These are phyloP conservation scores for Yamagishiella unicocca DNA, from an alignment of 139 green algal species.

Conservation along the genomic window DNA sequence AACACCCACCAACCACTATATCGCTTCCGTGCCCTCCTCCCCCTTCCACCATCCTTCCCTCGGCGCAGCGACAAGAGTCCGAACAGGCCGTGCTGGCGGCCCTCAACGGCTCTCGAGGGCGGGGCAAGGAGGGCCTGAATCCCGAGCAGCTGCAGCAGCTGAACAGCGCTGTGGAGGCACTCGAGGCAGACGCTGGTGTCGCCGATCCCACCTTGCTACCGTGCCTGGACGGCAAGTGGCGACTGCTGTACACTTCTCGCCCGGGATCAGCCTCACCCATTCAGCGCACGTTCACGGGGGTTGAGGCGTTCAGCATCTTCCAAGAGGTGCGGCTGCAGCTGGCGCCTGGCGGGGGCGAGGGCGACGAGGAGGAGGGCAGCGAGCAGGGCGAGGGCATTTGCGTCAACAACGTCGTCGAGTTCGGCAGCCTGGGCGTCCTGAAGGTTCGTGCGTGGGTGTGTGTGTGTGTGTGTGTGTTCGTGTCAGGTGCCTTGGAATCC, in stretches of 20 bases:
- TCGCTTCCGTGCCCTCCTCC: neutral
- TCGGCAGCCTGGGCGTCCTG: slow-evolving; percentile 76
- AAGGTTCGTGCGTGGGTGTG: slow-evolving; percentile 42
- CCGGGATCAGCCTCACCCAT: slow-evolving; percentile 88
- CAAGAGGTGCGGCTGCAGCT: slow-evolving; percentile 75
- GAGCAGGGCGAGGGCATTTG: slow-evolving; percentile 48
- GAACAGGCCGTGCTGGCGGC: slow-evolving; percentile 33
- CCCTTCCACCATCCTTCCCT: neutral
- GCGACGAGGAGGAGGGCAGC: slow-evolving; percentile 35
- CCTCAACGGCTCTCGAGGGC: slow-evolving; percentile 59
- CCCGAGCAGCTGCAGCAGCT: slow-evolving; percentile 63
- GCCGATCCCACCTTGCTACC: slow-evolving; percentile 63
- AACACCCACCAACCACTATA: no score
- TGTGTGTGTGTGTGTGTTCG: no score
- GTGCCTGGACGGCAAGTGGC: slow-evolving; percentile 80
- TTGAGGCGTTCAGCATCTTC: slow-evolving; percentile 90
- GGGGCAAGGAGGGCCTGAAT: slow-evolving; percentile 75
- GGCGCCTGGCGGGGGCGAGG: neutral
- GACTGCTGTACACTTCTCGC: slow-evolving; percentile 87
- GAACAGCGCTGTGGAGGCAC: slow-evolving; percentile 67
- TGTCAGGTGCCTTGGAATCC: no score
- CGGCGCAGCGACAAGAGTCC: neutral
- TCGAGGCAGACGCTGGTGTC: slow-evolving; percentile 67
- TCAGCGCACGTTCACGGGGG: slow-evolving; percentile 91
- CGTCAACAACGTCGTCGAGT: slow-evolving; percentile 90